Percentiles rank a stretch among this genome's conserved stretches.
Evolutionary conservation across 169 alveolate species (phyloP).

Genomic region (Eimeria brunetti): DNA sequence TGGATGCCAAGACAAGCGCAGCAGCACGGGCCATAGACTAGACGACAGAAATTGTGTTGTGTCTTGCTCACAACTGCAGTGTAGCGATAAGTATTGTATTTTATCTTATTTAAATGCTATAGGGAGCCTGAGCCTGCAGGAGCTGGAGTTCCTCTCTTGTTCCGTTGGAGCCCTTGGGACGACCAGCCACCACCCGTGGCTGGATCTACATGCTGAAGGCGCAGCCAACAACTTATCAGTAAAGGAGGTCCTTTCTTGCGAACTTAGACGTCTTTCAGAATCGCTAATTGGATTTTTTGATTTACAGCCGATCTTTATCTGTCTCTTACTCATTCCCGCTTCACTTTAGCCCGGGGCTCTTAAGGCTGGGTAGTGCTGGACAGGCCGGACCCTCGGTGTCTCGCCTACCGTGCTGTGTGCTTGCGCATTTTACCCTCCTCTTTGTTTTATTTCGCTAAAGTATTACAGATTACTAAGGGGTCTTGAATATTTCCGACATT

Average conservation of each 20-base stretch:
- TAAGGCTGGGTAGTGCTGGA: conserved; percentile 24
- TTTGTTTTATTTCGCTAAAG: conserved; percentile 14
- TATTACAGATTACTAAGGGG: neutral
- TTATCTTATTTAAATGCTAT: neutral
- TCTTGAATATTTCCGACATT: conserved; percentile 17
- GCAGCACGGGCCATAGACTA: neutral
- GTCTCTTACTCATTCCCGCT: neutral
- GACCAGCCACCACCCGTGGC: conserved; percentile 66
- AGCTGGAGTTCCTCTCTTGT: neutral
- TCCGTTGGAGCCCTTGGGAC: neutral
- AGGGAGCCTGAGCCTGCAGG: neutral
- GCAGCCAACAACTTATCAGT: conserved; percentile 18
- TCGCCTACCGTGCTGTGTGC: neutral
- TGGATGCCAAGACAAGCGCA: conserved; percentile 14
- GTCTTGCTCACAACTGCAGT: neutral
- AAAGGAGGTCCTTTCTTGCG: neutral
- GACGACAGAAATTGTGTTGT: neutral
- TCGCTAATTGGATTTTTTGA: neutral
- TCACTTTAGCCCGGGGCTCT: neutral
- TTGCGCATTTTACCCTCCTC: neutral
- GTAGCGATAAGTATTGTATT: neutral
- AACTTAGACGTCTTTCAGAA: conserved; percentile 11
- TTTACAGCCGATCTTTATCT: neutral
- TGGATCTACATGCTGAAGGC: conserved; percentile 45
- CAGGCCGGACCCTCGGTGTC: conserved; percentile 54